Base-by-base conservation (phyloP, 345 rosid species). In the Populus ilicifolia region DNA sequence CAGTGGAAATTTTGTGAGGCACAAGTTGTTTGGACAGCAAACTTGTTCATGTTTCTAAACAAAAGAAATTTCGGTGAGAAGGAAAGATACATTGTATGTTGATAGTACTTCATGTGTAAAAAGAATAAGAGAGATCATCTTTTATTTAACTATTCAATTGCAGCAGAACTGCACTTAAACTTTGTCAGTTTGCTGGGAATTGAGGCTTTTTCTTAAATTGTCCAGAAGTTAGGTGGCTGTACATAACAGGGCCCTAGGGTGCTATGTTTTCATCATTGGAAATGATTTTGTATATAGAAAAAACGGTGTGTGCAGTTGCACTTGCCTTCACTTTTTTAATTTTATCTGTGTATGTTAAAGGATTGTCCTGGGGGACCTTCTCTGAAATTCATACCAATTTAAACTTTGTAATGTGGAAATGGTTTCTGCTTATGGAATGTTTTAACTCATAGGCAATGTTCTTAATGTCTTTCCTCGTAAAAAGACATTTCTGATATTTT, bases 401-500 rank as follows among this genome's bases (percentile, higher is more conserved):
- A 21, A 59, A 59, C 29, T 23, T 23, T n/a, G 29, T 59, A n/a
- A 59, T 10, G 13, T n/a, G 23, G 64, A 59, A 59, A 59, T 59
- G 29, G 64, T 3, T 23, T 59, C 25, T 23, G 29, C 64, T 59
- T 29, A 3, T 56, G 16, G 64, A 23, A n/a, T 59, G 64, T 59
- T 59, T 56, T 56, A 56, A n/a, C 64, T 59, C 27, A 25, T 11
- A 23, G 25, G 29, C 29, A 59, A 59, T 1, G 2, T 56, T 59
- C 14, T 23, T 23, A n/a, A 59, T 23, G 64, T 59, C 64, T 9
- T 59, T 25, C 2, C 25, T 59, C 0, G 1, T 25, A 23, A 59
- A 56, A 56, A 59, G 2, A 59, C 6, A 23, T 59, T 59, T 59
- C 64, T 59, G 29, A 59, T 59, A 59, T 82, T 78, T 80, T 80